Evolutionary conservation across 331 rosid genomes (phyloP).

Genomic region (Erythrophleum ivorense): DNA sequence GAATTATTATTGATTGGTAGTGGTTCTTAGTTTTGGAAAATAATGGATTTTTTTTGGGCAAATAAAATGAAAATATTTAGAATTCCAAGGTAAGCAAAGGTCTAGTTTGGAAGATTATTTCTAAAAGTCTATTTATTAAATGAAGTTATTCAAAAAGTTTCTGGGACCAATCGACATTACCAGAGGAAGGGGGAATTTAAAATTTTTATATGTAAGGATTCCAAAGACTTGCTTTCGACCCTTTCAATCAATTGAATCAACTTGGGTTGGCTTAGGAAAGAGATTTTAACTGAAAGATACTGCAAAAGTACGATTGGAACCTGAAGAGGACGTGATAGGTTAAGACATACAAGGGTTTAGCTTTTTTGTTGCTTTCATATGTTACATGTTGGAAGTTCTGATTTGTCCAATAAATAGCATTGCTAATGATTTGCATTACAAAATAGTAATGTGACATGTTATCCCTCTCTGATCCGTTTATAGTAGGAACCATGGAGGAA

Average conservation of each 20-base stretch:
- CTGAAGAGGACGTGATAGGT: not conserved
- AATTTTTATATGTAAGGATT: not conserved
- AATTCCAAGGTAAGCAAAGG: too few relatives aligned
- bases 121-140: not conserved
- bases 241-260: not conserved
- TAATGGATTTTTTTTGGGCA: too few relatives aligned
- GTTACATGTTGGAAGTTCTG: not conserved
- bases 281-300: not conserved
- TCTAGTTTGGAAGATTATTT: too few relatives aligned
- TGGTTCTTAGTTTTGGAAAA: not conserved
- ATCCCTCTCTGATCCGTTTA: too few relatives aligned
- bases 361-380: not conserved
- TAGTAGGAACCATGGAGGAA: not conserved
- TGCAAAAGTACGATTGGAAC: not conserved
- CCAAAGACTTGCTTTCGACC: not conserved
- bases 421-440: not conserved
- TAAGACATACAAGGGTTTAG: not conserved
- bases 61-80: too few relatives aligned
- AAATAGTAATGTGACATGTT: not conserved
- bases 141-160: not conserved
- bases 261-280: not conserved
- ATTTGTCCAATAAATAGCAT: not conserved
- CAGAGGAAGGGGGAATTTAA: not conserved
- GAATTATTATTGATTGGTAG: not conserved
- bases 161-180: too few relatives aligned